Base-by-base conservation (phyloP, 129 eudicot genomes). In the Lonicera japonica region DNA sequence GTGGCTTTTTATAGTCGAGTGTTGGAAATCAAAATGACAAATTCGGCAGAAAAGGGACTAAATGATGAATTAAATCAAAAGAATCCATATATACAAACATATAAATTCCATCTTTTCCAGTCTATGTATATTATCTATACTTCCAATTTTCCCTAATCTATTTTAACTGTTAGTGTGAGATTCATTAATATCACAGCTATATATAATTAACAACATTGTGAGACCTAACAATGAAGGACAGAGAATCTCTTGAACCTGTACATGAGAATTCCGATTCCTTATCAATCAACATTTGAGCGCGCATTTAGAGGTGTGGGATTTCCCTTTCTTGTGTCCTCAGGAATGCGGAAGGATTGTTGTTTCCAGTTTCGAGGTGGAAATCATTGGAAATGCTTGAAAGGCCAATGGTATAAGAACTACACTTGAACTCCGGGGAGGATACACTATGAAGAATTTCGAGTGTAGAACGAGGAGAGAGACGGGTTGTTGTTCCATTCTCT, bases 401-500 rank as follows among this genome's bases (percentile, higher is more conserved):
- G 70, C 73, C 50, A n/a, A 40, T 29, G 1, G 11, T 39, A 43
- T 48, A 21, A 20, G 57, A 62, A 23, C 51, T 14, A 21, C 53
- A 70, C 21, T 71, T 73, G 39, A 73, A 15, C 57, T 80, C 79
- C 25, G 63, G 54, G 2, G 74, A 77, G 59, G 68, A 45, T 57
- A 65, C 14, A 64, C 77, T 55, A 0, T 81, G 80, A 64, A 70
- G 63, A 53, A 62, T 64, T 68, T 83, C 86, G 40, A 70, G 83
- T 47, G 74, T 77, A 19, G 86, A 85, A 53, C 68, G 58, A 34
- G 89, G 83, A 52, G 95, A 82, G 58, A 67, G 83, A 18, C 61
- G 86, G 23, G 70, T 46, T 41, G 62, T 13, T 50, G 57, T 39
- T 56, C 70, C 56, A 8, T 19, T 8, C 14, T 81, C 83, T 11